Evolutionary conservation across 2,329 filamentous ascomycete species (phyloP).

Genomic region (Trichoderma gracile): DNA sequence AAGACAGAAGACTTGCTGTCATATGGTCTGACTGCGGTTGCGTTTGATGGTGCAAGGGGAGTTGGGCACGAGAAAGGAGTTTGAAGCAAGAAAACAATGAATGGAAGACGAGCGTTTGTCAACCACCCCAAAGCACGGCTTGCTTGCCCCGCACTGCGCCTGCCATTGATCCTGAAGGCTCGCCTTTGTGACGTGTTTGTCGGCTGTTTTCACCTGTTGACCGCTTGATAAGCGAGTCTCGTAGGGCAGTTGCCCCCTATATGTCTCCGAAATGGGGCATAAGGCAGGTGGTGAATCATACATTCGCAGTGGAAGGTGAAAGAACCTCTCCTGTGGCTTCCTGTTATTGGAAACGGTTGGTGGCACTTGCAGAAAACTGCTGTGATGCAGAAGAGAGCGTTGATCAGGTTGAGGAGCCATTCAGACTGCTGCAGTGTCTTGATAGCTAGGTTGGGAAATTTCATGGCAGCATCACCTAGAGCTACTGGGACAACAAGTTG

Average conservation of each 20-base stretch:
- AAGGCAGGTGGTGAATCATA: background rate
- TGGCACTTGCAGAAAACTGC: background rate
- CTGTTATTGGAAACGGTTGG: background rate
- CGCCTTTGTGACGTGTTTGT: background rate
- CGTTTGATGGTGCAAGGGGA: background rate
- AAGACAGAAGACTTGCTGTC: background rate
- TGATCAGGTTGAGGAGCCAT: too few species aligned
- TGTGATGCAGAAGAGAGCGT: background rate
- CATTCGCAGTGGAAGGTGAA: background rate
- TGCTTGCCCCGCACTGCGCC: background rate
- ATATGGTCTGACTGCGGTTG: background rate
- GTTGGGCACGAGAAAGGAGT: background rate
- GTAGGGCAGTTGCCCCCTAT: background rate
- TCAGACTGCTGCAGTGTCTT: too few species aligned
- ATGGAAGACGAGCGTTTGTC: background rate
- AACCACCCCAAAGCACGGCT: background rate
- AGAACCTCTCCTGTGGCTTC: background rate
- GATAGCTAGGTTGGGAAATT: too few species aligned
- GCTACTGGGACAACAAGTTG: too few species aligned
- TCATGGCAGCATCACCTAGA: too few species aligned
- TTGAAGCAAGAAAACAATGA: background rate
- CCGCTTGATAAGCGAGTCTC: background rate
- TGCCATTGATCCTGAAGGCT: background rate
- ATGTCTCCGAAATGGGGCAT: background rate
- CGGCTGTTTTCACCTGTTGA: background rate